phyloP scores from a whole-genome alignment of 139 green algal genomes.

The Chlorella sp. region DNA sequence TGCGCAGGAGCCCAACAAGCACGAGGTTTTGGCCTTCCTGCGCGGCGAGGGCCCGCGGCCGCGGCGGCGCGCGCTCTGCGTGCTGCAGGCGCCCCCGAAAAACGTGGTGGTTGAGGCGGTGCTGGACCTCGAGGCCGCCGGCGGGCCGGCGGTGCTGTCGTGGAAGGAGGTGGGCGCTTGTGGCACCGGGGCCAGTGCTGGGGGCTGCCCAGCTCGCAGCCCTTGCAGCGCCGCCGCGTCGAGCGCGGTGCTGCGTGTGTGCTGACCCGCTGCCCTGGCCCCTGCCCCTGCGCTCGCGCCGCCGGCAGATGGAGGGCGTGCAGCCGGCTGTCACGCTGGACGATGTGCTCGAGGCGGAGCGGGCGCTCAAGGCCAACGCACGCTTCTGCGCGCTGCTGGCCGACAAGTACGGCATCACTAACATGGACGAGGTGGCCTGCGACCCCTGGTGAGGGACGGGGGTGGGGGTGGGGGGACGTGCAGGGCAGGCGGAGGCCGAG shows the following conservation, averaged over 20 bases:
- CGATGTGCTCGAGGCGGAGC: slow-evolving; percentile 71
- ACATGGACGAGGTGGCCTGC: slow-evolving; percentile 58
- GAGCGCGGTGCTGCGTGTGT: too few relatives aligned
- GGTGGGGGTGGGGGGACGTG: neutral
- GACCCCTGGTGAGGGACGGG: slow-evolving; percentile 64
- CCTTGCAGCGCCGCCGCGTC: too few relatives aligned
- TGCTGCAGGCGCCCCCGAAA: slow-evolving; percentile 38
- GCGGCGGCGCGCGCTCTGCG: slow-evolving; percentile 33
- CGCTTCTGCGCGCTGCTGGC: slow-evolving; percentile 51
- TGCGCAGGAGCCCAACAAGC: slow-evolving; percentile 60
- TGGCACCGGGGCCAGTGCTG: neutral
- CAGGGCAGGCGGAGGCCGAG: too few relatives aligned
- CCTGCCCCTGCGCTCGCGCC: neutral
- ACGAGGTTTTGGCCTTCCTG: slow-evolving; percentile 51
- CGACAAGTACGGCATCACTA: slow-evolving; percentile 69
- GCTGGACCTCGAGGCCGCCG: slow-evolving; percentile 40
- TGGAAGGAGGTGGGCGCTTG: slow-evolving; percentile 43
- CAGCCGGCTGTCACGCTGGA: slow-evolving; percentile 71
- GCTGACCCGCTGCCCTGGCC: neutral
- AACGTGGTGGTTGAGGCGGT: slow-evolving; percentile 47
- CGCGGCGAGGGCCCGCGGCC: slow-evolving; percentile 19
- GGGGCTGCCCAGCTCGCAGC: neutral
- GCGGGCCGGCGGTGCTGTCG: slow-evolving; percentile 18
- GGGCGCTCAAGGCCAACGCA: slow-evolving; percentile 51
- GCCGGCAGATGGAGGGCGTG: slow-evolving; percentile 55